Base-by-base conservation (phyloP, 2,329 filamentous ascomycete species). In the Monosporascus sp. region DNA sequence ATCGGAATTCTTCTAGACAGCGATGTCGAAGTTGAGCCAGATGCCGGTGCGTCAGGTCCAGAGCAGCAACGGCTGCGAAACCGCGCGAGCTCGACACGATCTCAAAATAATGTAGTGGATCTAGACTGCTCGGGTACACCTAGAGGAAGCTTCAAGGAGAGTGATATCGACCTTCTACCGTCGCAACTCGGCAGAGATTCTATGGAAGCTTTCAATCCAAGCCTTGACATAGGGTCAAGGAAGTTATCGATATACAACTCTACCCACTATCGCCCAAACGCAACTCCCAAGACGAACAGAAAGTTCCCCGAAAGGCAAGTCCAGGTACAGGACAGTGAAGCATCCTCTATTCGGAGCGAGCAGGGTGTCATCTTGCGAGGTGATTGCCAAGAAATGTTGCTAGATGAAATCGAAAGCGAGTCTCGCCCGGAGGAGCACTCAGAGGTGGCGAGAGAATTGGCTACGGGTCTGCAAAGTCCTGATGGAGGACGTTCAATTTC, bases 101-200 rank as follows among this genome's bases (percentile, higher is more conserved):
- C 59, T 37, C 57, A 55, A 38, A 48, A 48, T 17, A 57, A 45
- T 25, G 58, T 56, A 3, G 51, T 52, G 17, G 45, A 51, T 37
- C 46, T 58, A 27, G 56, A 63, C 17, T 38, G n/a, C 14, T 51
- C 52, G 3, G 55, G 53, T 17, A 35, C 31, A 38, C 37, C 54
- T 9, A 49, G 41, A 43, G 14, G 24, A 15, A 46, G 43, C 20
- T 22, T 31, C 6, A 62, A 53, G 47, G 55, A 51, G 31, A 69
- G 62, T 38, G 65, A 68, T 37, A 66, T 69, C 51, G 65, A 69
- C 53, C 54, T 67, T 7, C 48, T 69, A 18, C 66, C 66, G 37
- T 68, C 67, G 5, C 67, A 69, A 45, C 52, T 58, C 22, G 57
- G 61, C 7, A 61, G 67, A 50, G 60, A 62, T 7, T 67, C 65